Evolutionary conservation across 805 yeast species (phyloP).

Genomic region (Ogataea salicorniae): DNA sequence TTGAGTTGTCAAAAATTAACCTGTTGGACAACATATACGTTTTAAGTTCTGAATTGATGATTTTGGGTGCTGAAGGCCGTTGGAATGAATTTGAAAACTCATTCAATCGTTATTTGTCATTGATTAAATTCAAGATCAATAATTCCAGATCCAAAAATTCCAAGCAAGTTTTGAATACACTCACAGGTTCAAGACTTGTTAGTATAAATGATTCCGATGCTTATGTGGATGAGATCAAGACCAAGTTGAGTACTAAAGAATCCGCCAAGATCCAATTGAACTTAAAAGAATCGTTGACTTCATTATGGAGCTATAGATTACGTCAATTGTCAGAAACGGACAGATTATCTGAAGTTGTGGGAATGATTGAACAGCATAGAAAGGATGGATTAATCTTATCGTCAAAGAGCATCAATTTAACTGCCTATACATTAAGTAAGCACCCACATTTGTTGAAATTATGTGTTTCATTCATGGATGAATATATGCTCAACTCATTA

Average conservation of each 20-base stretch:
- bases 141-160: conserved; percentile 11
- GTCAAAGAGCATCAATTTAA: conserved; percentile 22
- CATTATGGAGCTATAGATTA: conserved; percentile 28
- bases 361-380: conserved; percentile 14
- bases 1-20: conserved; percentile 19
- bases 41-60: conserved; percentile 22
- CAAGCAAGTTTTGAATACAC: background rate
- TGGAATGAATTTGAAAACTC: conserved; percentile 30
- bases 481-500: conserved; percentile 22
- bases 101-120: conserved; percentile 19
- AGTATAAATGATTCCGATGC: background rate
- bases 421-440: conserved; percentile 22
- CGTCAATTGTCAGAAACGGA: conserved; percentile 24
- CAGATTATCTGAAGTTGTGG: conserved; percentile 13
- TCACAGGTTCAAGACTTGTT: background rate
- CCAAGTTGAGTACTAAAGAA: conserved; percentile 4
- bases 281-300: conserved; percentile 23
- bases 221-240: conserved; percentile 11
- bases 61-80: conserved; percentile 28
- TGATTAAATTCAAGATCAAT: conserved; percentile 13
- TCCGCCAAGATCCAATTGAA: conserved; percentile 17
- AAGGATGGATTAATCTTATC: conserved; percentile 25
- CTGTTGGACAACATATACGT: conserved; percentile 25
- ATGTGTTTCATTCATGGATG: conserved; percentile 26
- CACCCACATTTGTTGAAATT: conserved; percentile 15